Evolutionary conservation across 805 yeast species (phyloP).

Genomic region (Candida cerambycidarum): DNA sequence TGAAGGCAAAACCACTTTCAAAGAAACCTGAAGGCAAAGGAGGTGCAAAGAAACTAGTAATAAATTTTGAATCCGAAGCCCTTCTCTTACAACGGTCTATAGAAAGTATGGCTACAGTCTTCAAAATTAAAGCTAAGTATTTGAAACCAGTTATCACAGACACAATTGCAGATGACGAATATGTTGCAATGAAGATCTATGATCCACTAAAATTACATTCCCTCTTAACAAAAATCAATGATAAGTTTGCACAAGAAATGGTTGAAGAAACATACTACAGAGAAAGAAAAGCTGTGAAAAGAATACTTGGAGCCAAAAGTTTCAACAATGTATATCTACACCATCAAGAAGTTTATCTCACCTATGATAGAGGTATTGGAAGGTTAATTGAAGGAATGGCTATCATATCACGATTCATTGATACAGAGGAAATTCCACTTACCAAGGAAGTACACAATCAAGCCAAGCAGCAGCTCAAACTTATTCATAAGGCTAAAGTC

Average conservation of each 20-base stretch:
- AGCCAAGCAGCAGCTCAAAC: not conserved
- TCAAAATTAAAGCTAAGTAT: conserved; percentile 1
- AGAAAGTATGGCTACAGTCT: conserved; percentile 2
- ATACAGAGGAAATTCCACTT: not conserved
- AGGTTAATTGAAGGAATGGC: not conserved
- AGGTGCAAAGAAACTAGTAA: not conserved
- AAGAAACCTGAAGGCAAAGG: not conserved
- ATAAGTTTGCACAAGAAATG: not conserved
- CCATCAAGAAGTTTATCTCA: not conserved
- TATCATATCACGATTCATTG: not conserved
- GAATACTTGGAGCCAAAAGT: not conserved
- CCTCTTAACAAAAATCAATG: not conserved
- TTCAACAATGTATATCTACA: not conserved
- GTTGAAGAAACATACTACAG: not conserved
- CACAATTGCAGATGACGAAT: not conserved
- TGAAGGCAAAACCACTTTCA: not conserved
- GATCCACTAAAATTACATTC: not conserved
- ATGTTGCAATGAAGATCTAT: conserved; percentile 5
- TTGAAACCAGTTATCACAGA: not conserved
- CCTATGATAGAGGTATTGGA: not conserved
- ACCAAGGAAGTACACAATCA: not conserved
- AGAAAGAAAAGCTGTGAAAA: not conserved
- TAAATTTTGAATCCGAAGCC: not conserved
- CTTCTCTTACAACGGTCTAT: conserved; percentile 1
- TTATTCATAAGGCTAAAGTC: not conserved